These are phyloP conservation scores for Circinella umbellata DNA, from an alignment of 371 early-diverging fungal species.

Conservation along the genomic window DNA sequence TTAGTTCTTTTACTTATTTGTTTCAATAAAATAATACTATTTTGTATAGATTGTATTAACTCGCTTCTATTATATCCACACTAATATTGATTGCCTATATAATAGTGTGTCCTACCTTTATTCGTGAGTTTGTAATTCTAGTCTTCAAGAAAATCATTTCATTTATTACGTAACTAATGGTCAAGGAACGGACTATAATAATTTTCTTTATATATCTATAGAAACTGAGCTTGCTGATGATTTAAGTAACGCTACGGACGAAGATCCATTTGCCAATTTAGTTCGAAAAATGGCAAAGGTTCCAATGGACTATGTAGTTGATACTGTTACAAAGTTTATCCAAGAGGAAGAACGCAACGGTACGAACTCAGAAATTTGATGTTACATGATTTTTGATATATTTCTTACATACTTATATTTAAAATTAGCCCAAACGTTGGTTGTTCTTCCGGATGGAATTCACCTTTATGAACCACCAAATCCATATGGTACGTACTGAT, in stretches of 20 bases:
- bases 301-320: conserved; percentile 51
- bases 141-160: too few relatives aligned
- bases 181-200: background rate
- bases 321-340: conserved; percentile 54
- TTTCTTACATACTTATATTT: background rate
- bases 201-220: background rate
- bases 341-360: conserved; percentile 52
- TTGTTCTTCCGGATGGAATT: conserved; percentile 27
- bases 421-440: conserved; percentile 19
- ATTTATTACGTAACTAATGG: too few relatives aligned
- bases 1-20: conserved; percentile 3
- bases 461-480: conserved; percentile 5
- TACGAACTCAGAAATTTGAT: conserved; percentile 2
- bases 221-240: conserved; percentile 16
- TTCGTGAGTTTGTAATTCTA: conserved; percentile 11
- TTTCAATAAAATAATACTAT: background rate
- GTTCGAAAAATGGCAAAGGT: conserved; percentile 26
- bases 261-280: conserved; percentile 14
- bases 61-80: background rate
- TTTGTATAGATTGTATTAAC: background rate
- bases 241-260: conserved; percentile 1
- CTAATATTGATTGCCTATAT: background rate
- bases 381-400: background rate
- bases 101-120: conserved; percentile 30
- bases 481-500: conserved; percentile 9